Conservation (phyloP, 495 filamentous ascomycete species). For the Evernia prunastri region DNA sequence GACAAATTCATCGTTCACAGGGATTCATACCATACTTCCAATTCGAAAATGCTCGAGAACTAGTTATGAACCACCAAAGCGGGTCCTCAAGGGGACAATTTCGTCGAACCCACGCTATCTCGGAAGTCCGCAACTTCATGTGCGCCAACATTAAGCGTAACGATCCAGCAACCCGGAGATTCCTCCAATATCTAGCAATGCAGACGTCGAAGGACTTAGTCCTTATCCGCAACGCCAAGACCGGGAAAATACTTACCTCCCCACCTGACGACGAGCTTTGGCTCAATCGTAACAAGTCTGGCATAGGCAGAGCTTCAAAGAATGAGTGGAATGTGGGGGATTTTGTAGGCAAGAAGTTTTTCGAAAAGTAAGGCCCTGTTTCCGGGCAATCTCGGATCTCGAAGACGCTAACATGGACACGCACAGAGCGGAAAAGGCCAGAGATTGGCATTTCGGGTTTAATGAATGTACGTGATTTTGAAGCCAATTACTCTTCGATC, state of each 20-base stretch:
- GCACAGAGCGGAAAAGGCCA: conserved; percentile 24
- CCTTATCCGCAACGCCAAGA: conserved; percentile 44
- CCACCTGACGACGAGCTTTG: conserved; percentile 41
- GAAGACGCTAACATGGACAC: neutral
- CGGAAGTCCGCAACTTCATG: conserved; percentile 44
- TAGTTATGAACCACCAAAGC: conserved; percentile 30
- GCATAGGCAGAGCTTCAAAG: conserved; percentile 38
- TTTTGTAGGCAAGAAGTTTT: conserved; percentile 15
- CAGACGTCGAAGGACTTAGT: conserved; percentile 36
- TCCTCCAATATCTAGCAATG: conserved; percentile 46
- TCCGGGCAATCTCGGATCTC: conserved; percentile 32
- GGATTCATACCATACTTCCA: conserved; percentile 43
- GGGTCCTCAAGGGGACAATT: conserved; percentile 28
- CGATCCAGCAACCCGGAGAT: conserved; percentile 42
- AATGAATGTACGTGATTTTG: conserved; percentile 35
- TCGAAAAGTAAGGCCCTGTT: conserved; percentile 36
- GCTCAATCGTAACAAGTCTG: conserved; percentile 40
- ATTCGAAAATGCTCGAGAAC: conserved; percentile 30
- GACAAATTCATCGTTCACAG: conserved; percentile 16
- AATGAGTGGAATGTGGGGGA: conserved; percentile 34
- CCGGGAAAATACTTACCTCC: conserved; percentile 39
- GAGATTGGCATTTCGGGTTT: conserved; percentile 44
- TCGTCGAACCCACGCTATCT: conserved; percentile 34
- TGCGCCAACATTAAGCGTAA: conserved; percentile 47
- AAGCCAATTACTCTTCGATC: too few species aligned